phyloP scores from a whole-genome alignment of 2,329 filamentous ascomycete genomes.

The Penicillium psychrosexuale region DNA sequence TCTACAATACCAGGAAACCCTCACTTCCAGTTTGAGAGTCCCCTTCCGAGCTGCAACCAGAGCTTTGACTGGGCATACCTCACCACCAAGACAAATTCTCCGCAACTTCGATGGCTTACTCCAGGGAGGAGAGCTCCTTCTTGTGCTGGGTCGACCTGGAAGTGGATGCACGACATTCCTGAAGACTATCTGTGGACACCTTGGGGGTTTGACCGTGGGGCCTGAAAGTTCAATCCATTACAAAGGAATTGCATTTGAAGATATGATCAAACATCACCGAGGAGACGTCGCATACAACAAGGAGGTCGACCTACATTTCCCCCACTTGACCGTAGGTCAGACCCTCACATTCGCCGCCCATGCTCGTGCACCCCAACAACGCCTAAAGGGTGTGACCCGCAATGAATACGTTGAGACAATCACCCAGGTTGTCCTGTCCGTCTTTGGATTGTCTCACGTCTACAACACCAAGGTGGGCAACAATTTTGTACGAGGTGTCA shows the following conservation, averaged over 20 bases:
- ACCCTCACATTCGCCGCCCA: conserved; percentile 71
- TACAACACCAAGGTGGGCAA: conserved; percentile 44
- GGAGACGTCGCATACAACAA: conserved; percentile 12
- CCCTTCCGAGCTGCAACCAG: conserved; percentile 33
- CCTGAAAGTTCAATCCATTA: conserved; percentile 5
- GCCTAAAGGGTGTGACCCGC: conserved; percentile 18
- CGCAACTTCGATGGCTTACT: conserved; percentile 18
- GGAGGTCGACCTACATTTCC: conserved; percentile 53
- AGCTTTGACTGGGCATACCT: conserved; percentile 28
- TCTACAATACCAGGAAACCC: conserved; percentile 25
- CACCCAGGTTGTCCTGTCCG: conserved; percentile 44
- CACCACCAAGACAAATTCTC: conserved; percentile 26
- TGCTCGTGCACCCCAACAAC: conserved; percentile 47
- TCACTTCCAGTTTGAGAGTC: conserved; percentile 20
- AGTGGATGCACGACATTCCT: conserved; percentile 53
- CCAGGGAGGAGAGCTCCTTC: conserved; percentile 48
- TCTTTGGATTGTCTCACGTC: conserved; percentile 44
- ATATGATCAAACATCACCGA: conserved; percentile 10
- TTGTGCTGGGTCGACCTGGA: conserved; percentile 50
- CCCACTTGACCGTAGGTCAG: conserved; percentile 61
- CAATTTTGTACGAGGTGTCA: conserved; percentile 57
- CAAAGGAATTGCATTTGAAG: conserved; percentile 4
- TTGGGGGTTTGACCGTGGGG: conserved; percentile 5
- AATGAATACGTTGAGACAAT: conserved; percentile 40
- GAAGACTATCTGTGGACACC: conserved; percentile 51